phyloP scores from a whole-genome alignment of 1,139 yeast genomes.

The Blastobotrys proliferans region DNA sequence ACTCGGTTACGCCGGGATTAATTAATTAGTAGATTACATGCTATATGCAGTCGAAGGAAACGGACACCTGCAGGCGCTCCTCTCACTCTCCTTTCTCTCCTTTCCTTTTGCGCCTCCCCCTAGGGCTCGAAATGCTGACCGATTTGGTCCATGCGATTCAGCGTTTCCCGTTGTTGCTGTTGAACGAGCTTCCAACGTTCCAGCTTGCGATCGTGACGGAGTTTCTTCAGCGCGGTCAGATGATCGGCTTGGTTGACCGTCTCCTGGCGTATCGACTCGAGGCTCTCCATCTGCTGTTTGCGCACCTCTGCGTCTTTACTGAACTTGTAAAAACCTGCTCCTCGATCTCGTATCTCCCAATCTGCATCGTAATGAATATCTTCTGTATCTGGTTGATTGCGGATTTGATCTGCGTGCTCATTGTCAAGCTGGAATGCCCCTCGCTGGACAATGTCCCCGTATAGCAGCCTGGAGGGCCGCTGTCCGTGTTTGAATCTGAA shows the following conservation, averaged over 20 bases:
- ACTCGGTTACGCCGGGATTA: too few species aligned
- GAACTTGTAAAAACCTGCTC: conserved; percentile 34
- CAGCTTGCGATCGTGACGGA: background rate
- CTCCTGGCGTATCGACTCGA: conserved; percentile 17
- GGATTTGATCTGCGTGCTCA: conserved; percentile 16
- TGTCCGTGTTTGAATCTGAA: conserved; percentile 3
- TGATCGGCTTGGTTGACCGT: conserved; percentile 7
- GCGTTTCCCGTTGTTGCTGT: background rate
- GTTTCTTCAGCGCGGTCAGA: background rate
- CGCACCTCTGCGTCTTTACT: conserved; percentile 25
- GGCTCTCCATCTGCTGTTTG: conserved; percentile 26
- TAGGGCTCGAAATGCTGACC: too few species aligned
- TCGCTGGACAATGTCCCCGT: conserved; percentile 31
- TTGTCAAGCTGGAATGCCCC: conserved; percentile 28
- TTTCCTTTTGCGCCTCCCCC: too few species aligned
- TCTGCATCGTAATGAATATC: conserved; percentile 28
- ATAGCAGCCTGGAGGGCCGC: conserved; percentile 7
- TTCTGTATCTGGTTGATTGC: conserved; percentile 3
- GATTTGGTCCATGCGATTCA: conserved; percentile 1
- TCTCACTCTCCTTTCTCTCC: too few species aligned
- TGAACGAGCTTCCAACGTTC: background rate
- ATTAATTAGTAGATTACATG: too few species aligned
- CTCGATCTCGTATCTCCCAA: conserved; percentile 31
- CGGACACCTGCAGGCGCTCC: too few species aligned
- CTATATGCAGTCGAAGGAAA: too few species aligned